Evolutionary conservation across 805 yeast species (phyloP).

Genomic region (Candida namnaoensis): DNA sequence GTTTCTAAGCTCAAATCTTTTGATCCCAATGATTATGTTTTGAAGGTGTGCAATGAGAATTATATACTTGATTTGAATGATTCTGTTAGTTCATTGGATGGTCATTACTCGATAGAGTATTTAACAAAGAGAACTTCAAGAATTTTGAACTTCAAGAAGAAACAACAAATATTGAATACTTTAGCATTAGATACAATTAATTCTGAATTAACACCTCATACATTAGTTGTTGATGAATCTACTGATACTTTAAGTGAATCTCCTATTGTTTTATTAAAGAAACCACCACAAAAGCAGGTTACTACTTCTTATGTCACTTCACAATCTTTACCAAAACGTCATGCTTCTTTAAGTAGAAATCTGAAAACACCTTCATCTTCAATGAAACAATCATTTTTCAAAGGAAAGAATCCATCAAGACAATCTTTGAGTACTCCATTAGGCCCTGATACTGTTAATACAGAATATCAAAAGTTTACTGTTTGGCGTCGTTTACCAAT

Average conservation of each 20-base stretch:
- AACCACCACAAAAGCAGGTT: neutral
- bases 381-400: slow-evolving; percentile 17
- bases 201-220: slow-evolving; percentile 19
- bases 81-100: slow-evolving; percentile 31
- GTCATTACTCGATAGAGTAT: slow-evolving; percentile 30
- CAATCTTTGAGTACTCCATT: slow-evolving; percentile 16
- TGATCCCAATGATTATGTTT: slow-evolving; percentile 25
- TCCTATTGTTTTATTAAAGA: no score
- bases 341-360: neutral
- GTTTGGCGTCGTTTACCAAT: slow-evolving; percentile 86
- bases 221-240: slow-evolving; percentile 9
- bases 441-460: slow-evolving; percentile 11
- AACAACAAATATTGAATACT: slow-evolving; percentile 14
- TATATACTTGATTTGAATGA: slow-evolving; percentile 26
- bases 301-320: no score
- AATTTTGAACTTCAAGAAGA: slow-evolving; percentile 21
- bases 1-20: slow-evolving; percentile 24
- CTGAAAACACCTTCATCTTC: neutral
- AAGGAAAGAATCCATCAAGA: slow-evolving; percentile 23
- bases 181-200: slow-evolving; percentile 18
- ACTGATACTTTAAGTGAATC: no score
- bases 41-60: slow-evolving; percentile 24
- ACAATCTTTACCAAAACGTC: neutral
- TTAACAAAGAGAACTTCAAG: slow-evolving; percentile 34
- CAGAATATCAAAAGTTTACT: slow-evolving; percentile 68